Evolutionary conservation across 805 yeast species (phyloP).

Genomic region (Sugiyamaella mastotermitis): DNA sequence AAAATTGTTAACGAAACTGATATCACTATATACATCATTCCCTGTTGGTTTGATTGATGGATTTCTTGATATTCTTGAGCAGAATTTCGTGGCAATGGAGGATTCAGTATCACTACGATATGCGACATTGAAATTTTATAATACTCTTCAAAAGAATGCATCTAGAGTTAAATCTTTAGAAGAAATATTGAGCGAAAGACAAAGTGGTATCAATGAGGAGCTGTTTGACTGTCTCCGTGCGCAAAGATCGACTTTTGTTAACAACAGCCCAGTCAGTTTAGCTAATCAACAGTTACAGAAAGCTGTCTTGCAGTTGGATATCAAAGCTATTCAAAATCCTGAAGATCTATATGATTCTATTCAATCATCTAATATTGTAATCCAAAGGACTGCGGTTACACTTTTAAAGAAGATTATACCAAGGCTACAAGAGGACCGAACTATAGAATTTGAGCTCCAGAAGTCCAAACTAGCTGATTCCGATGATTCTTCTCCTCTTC

Average conservation of each 20-base stretch:
- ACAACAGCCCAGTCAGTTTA: conserved; percentile 6
- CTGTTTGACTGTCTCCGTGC: conserved; percentile 35
- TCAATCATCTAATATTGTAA: conserved; percentile 26
- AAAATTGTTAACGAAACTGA: conserved; percentile 34
- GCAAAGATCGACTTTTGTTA: conserved; percentile 11
- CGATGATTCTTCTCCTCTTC: conserved; percentile 10
- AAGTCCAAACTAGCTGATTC: conserved; percentile 18
- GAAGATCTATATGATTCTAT: conserved; percentile 29
- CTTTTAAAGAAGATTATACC: conserved; percentile 20
- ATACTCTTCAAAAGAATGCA: conserved; percentile 24
- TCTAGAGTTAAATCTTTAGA: conserved; percentile 18
- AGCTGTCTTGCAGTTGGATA: conserved; percentile 8
- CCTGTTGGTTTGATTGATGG: conserved; percentile 8
- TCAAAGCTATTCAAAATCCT: conserved; percentile 8
- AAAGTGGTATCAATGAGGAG: conserved; percentile 33
- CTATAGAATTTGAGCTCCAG: conserved; percentile 38
- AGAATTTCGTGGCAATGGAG: conserved; percentile 12
- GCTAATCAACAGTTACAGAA: conserved; percentile 8
- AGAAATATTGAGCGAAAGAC: conserved; percentile 34
- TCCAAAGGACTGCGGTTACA: conserved; percentile 13
- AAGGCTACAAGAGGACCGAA: conserved; percentile 18
- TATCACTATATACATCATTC: conserved; percentile 15
- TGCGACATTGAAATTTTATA: conserved; percentile 40
- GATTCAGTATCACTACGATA: conserved; percentile 37
- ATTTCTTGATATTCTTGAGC: conserved; percentile 16